phyloP scores from a whole-genome alignment of 176 grass and related monocot species.

The Oryza officinalis region DNA sequence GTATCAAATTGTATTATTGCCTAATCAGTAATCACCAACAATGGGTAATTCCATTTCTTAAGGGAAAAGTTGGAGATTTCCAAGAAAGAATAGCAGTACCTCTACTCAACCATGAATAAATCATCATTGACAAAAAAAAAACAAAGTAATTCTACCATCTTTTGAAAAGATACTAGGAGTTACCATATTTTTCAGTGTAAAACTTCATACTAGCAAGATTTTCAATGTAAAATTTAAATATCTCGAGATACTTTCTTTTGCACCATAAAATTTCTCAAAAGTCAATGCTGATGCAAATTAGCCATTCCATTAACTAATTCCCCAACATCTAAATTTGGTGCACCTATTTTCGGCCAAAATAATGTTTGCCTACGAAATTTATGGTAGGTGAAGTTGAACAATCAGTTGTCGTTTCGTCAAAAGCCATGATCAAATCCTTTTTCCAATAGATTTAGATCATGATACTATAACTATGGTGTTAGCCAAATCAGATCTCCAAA shows the following conservation, averaged over 20 bases:
- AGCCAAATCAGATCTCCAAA: background rate
- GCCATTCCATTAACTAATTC: conserved; percentile 2
- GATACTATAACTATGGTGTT: background rate
- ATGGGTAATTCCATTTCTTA: conserved; percentile 8
- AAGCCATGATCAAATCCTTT: background rate
- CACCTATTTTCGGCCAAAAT: background rate
- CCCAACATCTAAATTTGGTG: background rate
- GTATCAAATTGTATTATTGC: background rate
- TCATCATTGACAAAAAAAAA: background rate
- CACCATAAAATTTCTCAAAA: background rate
- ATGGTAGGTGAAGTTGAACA: conserved; percentile 10
- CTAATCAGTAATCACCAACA: conserved; percentile 29
- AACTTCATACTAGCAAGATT: no score
- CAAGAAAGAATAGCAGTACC: background rate
- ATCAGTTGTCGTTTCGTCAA: conserved; percentile 3
- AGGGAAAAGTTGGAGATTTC: conserved; percentile 10
- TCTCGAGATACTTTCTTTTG: no score
- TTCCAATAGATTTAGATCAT: background rate
- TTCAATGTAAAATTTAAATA: no score
- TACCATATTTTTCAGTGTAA: no score
- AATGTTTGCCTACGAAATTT: background rate
- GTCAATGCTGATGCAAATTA: conserved; percentile 4
- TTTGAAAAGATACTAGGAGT: no score
- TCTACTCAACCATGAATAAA: background rate
- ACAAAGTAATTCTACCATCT: no score